These are phyloP conservation scores for Candida argentea DNA, from an alignment of 805 yeast species.

Conservation along the genomic window DNA sequence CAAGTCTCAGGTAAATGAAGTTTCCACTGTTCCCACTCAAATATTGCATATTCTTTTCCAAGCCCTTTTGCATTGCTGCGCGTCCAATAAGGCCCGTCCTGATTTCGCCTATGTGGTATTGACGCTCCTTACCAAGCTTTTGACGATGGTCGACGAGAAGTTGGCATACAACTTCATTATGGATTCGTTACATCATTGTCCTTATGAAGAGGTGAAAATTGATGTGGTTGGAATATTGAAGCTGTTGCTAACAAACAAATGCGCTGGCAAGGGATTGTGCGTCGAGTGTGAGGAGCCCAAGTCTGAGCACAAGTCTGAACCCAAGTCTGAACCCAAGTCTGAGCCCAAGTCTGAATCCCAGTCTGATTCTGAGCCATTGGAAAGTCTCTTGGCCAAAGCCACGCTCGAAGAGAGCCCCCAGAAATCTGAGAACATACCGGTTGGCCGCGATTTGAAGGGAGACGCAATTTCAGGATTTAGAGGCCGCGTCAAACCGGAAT, in stretches of 20 bases:
- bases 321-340: no score
- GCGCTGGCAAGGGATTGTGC: no score
- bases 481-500: no score
- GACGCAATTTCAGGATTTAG: no score
- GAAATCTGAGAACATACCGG: no score
- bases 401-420: no score
- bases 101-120: constrained; percentile 35
- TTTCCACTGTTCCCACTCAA: constrained; percentile 20
- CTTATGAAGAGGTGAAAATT: constrained; percentile 50
- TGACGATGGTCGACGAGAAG: constrained; percentile 49
- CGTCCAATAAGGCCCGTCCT: constrained; percentile 6
- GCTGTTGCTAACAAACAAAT: constrained; percentile 35
- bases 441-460: no score
- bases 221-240: constrained; percentile 60
- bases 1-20: constrained; percentile 16
- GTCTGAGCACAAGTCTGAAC: no score
- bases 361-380: no score
- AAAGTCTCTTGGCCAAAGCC: no score
- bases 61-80: constrained; percentile 13
- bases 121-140: constrained; percentile 53
- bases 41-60: constrained; percentile 23
- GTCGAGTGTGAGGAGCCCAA: no score
- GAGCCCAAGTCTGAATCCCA: no score
- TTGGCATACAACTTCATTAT: constrained; percentile 48
- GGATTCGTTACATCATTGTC: constrained; percentile 59